A percentile compares a stretch with the other conserved stretches of the same genome.
Evolutionary conservation across 2,329 filamentous ascomycete species (phyloP).

Genomic region (Penicillium freii): DNA sequence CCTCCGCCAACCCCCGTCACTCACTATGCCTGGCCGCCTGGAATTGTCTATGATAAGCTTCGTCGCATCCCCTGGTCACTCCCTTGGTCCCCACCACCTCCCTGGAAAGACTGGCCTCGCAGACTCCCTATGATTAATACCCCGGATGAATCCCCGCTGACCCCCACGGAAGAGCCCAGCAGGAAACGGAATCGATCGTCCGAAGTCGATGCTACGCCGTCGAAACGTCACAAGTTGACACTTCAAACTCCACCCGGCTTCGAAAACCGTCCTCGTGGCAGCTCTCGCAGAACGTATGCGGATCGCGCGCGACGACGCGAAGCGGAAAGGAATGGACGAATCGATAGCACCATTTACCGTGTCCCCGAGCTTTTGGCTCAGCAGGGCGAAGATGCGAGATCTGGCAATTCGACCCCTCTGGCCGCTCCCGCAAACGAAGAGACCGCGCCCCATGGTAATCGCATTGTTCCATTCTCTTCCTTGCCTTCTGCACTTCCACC

Average conservation of each 20-base stretch:
- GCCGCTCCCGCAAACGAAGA: neutral
- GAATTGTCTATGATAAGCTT: neutral
- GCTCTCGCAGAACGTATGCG: slow-evolving; percentile 27
- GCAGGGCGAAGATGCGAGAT: slow-evolving; percentile 25
- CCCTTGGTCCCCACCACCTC: neutral
- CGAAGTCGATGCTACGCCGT: neutral
- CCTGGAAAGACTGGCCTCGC: neutral
- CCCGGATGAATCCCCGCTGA: slow-evolving; percentile 1
- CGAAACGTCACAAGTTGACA: slow-evolving; percentile 4
- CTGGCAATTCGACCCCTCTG: neutral
- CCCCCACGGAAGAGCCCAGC: neutral
- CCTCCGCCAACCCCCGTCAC: neutral
- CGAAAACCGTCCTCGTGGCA: slow-evolving; percentile 13
- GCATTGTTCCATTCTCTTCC: neutral
- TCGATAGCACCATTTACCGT: slow-evolving; percentile 36
- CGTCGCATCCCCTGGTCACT: slow-evolving; percentile 2
- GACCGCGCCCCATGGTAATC: neutral
- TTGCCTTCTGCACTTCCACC: slow-evolving; percentile 4
- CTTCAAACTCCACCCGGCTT: slow-evolving; percentile 1
- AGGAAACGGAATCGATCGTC: slow-evolving; percentile 3
- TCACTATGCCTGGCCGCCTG: slow-evolving; percentile 1
- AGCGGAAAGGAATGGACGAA: slow-evolving; percentile 31
- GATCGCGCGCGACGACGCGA: slow-evolving; percentile 32
- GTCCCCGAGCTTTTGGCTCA: slow-evolving; percentile 34
- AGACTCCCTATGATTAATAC: neutral